Percentiles rank a stretch among this genome's conserved stretches.
These are phyloP conservation scores for Sugiyamaella grinbergsii DNA, from an alignment of 1,139 yeast species.

Conservation along the genomic window DNA sequence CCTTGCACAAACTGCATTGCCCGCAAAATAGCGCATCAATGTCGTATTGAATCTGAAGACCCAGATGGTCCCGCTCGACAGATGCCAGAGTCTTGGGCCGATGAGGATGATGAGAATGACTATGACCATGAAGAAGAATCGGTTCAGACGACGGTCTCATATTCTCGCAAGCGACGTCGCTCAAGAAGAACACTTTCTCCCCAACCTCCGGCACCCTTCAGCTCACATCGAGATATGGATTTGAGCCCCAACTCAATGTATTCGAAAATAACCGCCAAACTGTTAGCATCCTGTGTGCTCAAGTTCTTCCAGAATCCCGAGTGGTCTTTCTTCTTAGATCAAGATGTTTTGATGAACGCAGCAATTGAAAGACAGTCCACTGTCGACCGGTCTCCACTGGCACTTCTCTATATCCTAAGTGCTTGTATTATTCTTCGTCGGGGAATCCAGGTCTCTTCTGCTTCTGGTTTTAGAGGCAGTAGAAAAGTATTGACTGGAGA, in stretches of 20 bases:
- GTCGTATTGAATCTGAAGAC: conserved; percentile 28
- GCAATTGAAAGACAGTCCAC: conserved; percentile 14
- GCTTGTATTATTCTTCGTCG: conserved; percentile 19
- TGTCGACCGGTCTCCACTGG: background rate
- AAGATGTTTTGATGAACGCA: conserved; percentile 18
- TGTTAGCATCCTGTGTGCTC: conserved; percentile 19
- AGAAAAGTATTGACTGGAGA: conserved; percentile 15
- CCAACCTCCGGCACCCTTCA: background rate
- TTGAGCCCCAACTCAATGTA: background rate
- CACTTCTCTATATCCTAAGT: conserved; percentile 19
- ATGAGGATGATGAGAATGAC: background rate
- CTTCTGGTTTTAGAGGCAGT: conserved; percentile 15
- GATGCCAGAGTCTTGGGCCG: too few relatives aligned
- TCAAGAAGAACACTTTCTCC: background rate
- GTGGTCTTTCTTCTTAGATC: conserved; percentile 20
- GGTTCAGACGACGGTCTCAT: conserved; percentile 8
- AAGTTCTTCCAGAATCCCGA: conserved; percentile 19
- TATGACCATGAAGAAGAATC: conserved; percentile 9
- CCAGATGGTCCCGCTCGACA: too few relatives aligned
- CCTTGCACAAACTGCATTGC: conserved; percentile 25
- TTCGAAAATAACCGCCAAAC: conserved; percentile 17
- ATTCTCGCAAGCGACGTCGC: conserved; percentile 14
- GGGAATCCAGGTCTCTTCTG: conserved; percentile 7
- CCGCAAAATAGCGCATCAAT: conserved; percentile 22
- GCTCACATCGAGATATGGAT: conserved; percentile 1